These are phyloP conservation scores for Serendipita indica DNA, from an alignment of 768 basidiomycete species.

Conservation along the genomic window DNA sequence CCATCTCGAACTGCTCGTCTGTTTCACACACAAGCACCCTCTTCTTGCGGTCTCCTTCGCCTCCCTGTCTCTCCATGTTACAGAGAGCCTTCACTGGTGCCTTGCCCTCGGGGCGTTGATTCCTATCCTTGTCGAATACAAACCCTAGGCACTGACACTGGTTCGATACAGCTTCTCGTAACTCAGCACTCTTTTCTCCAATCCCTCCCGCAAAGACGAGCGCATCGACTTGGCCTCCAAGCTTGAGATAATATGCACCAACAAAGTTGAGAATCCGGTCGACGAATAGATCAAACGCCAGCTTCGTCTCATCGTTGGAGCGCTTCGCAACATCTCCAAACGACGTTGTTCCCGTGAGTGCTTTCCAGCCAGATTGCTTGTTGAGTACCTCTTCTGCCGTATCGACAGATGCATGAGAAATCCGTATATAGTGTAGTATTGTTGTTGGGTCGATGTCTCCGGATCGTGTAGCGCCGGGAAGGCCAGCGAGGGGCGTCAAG, in stretches of 20 bases:
- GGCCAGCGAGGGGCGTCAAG: slow-evolving; percentile 72
- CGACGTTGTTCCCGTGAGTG: slow-evolving; percentile 66
- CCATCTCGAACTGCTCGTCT: slow-evolving; percentile 41
- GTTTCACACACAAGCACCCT: slow-evolving; percentile 48
- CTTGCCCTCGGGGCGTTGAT: slow-evolving; percentile 26
- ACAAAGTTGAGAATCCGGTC: slow-evolving; percentile 62
- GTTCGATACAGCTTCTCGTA: slow-evolving; percentile 44
- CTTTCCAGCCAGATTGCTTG: slow-evolving; percentile 61
- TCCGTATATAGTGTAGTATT: slow-evolving; percentile 67
- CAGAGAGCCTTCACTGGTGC: slow-evolving; percentile 17
- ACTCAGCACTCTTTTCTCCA: slow-evolving; percentile 53
- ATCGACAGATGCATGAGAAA: slow-evolving; percentile 11
- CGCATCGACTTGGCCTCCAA: slow-evolving; percentile 49
- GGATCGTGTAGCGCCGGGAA: slow-evolving; percentile 78
- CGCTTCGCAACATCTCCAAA: slow-evolving; percentile 49
- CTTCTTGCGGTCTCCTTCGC: slow-evolving; percentile 17
- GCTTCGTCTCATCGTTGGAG: slow-evolving; percentile 27
- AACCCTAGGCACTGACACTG: slow-evolving; percentile 50
- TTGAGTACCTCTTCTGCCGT: slow-evolving; percentile 63
- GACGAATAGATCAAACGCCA: slow-evolving; percentile 67
- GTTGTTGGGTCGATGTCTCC: slow-evolving; percentile 74
- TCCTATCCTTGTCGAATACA: slow-evolving; percentile 34
- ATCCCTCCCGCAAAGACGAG: slow-evolving; percentile 81
- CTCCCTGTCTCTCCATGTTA: slow-evolving; percentile 35
- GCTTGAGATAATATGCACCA: slow-evolving; percentile 61